Evolutionary conservation across 106 monocot genomes (phyloP).

Genomic region (Allium cepa): DNA sequence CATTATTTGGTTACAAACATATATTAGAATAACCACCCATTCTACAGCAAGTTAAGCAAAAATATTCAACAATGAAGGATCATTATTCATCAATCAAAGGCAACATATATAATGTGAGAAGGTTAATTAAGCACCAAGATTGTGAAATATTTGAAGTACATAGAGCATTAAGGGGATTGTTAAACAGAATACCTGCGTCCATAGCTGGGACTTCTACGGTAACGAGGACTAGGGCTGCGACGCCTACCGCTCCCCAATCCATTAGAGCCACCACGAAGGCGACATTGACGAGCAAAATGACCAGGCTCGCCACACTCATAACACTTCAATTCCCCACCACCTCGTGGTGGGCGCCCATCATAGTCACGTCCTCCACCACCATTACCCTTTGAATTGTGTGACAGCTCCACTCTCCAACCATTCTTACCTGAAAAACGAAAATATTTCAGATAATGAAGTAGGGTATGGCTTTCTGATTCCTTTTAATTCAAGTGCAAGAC

Average conservation of each 20-base stretch:
- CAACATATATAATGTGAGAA: not conserved
- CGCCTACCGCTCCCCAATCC: slow-evolving; percentile 45
- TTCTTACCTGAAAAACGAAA: slow-evolving; percentile 40
- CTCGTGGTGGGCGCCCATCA: slow-evolving; percentile 14
- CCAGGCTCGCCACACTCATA: slow-evolving; percentile 98
- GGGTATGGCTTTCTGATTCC: too few relatives aligned
- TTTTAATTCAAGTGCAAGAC: not conserved
- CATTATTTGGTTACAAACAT: not conserved
- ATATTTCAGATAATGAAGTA: too few relatives aligned
- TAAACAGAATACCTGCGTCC: slow-evolving; percentile 34
- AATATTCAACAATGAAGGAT: too few relatives aligned
- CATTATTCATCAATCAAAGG: not conserved
- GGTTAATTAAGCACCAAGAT: not conserved
- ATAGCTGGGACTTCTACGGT: slow-evolving; percentile 78
- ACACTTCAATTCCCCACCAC: slow-evolving; percentile 80
- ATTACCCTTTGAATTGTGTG: slow-evolving; percentile 59
- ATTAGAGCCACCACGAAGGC: slow-evolving; percentile 22
- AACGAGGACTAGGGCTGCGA: slow-evolving; percentile 55
- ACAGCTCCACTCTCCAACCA: slow-evolving; percentile 95
- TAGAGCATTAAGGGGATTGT: not conserved
- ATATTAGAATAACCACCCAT: too few relatives aligned
- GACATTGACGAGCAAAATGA: slow-evolving; percentile 96
- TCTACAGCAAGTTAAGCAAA: too few relatives aligned
- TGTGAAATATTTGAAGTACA: not conserved
- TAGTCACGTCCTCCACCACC: slow-evolving; percentile 37